Evolutionary conservation across 2,329 filamentous ascomycete genomes (phyloP), one percentile per base, ranked within the genome.

Genomic region (Cadophora gregata): DNA sequence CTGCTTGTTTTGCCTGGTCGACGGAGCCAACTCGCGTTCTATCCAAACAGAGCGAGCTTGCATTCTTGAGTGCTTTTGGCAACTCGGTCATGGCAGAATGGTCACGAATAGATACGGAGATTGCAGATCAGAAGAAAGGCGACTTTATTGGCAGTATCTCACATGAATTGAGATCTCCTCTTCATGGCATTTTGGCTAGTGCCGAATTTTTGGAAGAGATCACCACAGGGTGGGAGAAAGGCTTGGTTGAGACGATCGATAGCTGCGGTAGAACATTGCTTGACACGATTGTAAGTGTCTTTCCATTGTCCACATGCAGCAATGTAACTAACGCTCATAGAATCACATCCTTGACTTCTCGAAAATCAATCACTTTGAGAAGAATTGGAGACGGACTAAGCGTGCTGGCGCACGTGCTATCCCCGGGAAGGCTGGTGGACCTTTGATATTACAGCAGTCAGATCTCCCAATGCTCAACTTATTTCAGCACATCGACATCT

Each of bases 91-190:
- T 88, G 81, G 82, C 81, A 14, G 84, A 88, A 64, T 78, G 86
- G 7, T 82, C 82, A 0, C 79, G 84, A n/a, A 79, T 86, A 56
- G 83, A 87, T 66, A 84, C 83, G 0, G 76, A 83, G 42, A 81
- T 82, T 33, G 82, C 81, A 2, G 81, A 84, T 64, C 80, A 80
- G 24, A 84, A 85, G 50, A 88, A 88, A 70, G 82, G 82, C 0
- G 85, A 85, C 10, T 87, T 88, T 66, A 86, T 88, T 50, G 85
- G 84, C 1, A 86, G 82, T 31, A 86, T 88, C 68, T 86, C 84
- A 21, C 86, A 88, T 72, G 86, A 88, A 64, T 73, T 88, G 16
- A 79, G 86, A 36, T 86, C 82, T 4, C 86, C 86, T 0, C 74
- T 88, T 1, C 85, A 88, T 67, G 86, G 86, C 1, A 86, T 88